Evolutionary conservation across 805 yeast species (phyloP).

Genomic region (Peterozyma xylosa): DNA sequence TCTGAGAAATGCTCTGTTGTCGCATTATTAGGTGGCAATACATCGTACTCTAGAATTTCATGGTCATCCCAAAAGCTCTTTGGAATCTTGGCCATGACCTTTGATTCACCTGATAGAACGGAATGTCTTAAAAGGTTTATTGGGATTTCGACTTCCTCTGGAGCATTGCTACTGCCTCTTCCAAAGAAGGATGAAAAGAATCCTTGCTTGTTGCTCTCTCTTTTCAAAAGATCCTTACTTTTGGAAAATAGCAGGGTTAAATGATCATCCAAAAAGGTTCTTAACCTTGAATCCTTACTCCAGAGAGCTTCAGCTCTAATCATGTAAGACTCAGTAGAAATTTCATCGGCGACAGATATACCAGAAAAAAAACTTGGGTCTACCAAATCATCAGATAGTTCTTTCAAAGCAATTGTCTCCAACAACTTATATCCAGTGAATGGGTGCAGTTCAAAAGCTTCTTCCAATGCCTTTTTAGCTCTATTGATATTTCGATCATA

Average conservation of each 20-base stretch:
- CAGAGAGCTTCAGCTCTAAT: constrained; percentile 49
- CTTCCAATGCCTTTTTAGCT: constrained; percentile 40
- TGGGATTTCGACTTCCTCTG: constrained; percentile 30
- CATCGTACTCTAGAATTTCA: constrained; percentile 64
- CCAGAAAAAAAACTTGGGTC: constrained; percentile 17
- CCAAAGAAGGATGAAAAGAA: constrained; percentile 9
- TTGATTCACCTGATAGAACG: constrained; percentile 62
- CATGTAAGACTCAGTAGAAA: constrained; percentile 51
- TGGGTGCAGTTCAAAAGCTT: constrained; percentile 52
- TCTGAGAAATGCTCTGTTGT: constrained; percentile 29
- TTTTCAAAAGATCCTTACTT: neutral
- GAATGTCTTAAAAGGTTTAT: constrained; percentile 59
- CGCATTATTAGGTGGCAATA: constrained; percentile 56
- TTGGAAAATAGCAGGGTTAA: constrained; percentile 17
- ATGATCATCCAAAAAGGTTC: constrained; percentile 40
- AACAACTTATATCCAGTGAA: constrained; percentile 45
- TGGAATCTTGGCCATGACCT: constrained; percentile 67
- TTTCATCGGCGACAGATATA: constrained; percentile 23
- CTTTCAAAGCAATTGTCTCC: constrained; percentile 35
- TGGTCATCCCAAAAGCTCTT: constrained; percentile 49
- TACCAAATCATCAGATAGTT: constrained; percentile 30
- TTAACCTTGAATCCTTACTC: constrained; percentile 35
- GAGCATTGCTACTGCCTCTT: neutral
- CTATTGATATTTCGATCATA: constrained; percentile 23
- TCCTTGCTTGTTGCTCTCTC: neutral